phyloP scores from a whole-genome alignment of 345 rosid genomes.

The Durio zibethinus region DNA sequence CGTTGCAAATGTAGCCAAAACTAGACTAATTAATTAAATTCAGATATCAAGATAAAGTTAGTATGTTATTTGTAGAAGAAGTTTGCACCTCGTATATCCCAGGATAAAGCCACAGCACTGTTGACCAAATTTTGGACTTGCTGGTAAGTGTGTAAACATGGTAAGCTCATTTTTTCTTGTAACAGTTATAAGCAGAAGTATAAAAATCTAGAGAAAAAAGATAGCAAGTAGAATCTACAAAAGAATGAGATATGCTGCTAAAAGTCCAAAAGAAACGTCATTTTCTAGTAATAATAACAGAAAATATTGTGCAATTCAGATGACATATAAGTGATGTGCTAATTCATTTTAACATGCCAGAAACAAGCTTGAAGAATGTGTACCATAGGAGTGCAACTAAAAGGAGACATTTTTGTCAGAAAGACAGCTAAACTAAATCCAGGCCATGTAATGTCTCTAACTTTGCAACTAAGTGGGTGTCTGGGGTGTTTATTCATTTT shows the following conservation, averaged over 20 bases:
- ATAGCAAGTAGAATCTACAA: not conserved
- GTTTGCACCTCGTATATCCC: constrained; percentile 68
- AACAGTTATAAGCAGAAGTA: constrained; percentile 6
- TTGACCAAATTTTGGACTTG: constrained; percentile 64
- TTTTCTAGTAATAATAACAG: not conserved
- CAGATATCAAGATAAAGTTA: not conserved
- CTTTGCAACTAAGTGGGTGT: not conserved
- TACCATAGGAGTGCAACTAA: not conserved
- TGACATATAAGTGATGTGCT: not conserved
- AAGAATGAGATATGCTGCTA: not conserved
- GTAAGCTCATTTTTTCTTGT: not conserved
- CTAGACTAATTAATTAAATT: not conserved
- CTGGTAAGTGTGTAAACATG: constrained; percentile 36
- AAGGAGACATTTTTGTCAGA: not conserved
- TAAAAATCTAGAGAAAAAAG: not conserved
- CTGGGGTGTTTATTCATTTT: not conserved
- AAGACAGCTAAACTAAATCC: not conserved
- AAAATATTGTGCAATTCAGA: not conserved
- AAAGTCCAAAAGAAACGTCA: not conserved
- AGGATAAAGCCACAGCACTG: constrained; percentile 91
- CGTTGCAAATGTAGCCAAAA: not conserved
- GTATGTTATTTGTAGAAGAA: not conserved
- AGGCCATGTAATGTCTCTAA: not conserved
- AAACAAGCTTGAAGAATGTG: not conserved
- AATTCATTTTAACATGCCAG: not conserved